Evolutionary conservation across 768 basidiomycete genomes (phyloP).

Genomic region (Lactarius evosmus): DNA sequence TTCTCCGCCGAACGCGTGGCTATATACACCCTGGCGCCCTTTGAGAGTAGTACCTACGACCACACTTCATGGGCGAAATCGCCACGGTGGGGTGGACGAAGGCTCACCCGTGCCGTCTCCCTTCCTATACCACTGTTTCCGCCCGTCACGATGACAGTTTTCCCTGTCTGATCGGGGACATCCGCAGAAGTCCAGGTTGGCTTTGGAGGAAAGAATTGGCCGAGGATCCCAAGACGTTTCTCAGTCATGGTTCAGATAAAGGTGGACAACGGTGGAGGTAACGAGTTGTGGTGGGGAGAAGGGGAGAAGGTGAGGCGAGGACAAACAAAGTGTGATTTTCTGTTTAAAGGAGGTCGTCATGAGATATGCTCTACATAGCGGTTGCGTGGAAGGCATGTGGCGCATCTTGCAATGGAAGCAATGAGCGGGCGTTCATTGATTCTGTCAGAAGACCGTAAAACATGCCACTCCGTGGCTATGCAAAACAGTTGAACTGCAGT

Average conservation of each 20-base stretch:
- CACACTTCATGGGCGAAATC: background rate
- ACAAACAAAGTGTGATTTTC: background rate
- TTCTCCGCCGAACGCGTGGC: slow-evolving; percentile 13
- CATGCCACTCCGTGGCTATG: background rate
- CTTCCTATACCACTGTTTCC: slow-evolving; percentile 21
- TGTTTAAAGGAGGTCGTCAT: background rate
- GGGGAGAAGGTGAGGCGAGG: background rate
- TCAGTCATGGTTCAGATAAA: background rate
- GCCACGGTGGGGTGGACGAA: background rate
- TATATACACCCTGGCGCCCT: slow-evolving; percentile 26
- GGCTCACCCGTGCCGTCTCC: slow-evolving; percentile 21
- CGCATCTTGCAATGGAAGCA: background rate
- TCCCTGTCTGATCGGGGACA: slow-evolving; percentile 24
- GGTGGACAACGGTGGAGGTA: background rate
- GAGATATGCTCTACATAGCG: background rate
- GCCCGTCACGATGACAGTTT: slow-evolving; percentile 19
- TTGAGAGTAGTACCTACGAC: slow-evolving; percentile 17
- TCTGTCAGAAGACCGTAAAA: background rate
- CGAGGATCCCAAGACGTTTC: background rate
- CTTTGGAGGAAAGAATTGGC: slow-evolving; percentile 16
- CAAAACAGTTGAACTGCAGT: background rate
- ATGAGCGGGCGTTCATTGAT: background rate
- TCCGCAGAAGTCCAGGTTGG: slow-evolving; percentile 17
- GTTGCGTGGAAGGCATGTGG: background rate
- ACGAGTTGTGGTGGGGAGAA: background rate